phyloP scores from a whole-genome alignment of 139 green algal species.

The Chlamydomonas sp. region DNA sequence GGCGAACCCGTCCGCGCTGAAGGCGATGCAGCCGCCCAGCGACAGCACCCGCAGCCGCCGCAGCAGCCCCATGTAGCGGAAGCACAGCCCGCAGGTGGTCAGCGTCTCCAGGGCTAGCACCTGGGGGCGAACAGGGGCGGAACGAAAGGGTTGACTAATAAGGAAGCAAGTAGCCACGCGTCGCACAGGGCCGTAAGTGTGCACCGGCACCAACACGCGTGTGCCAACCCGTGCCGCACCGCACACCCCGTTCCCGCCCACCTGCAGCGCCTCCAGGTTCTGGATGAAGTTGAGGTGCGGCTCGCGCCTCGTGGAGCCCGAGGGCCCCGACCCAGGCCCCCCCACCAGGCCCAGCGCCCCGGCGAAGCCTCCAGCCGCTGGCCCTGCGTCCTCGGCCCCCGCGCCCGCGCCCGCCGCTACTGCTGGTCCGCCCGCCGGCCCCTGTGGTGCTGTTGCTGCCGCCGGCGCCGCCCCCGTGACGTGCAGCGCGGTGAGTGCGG shows the following conservation, averaged over 20 bases:
- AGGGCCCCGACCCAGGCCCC: too few relatives aligned
- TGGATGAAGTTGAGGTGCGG: constrained; percentile 35
- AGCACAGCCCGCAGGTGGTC: constrained; percentile 8
- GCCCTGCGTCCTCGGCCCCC: neutral
- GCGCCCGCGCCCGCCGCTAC: neutral
- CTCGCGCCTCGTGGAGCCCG: neutral
- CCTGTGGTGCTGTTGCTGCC: neutral
- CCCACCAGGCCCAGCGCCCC: neutral
- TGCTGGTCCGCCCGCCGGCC: neutral
- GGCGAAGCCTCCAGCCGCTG: neutral
- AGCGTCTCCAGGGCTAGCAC: constrained; percentile 4
- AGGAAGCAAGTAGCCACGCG: too few relatives aligned
- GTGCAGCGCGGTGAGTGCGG: constrained; percentile 15
- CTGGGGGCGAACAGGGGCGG: neutral
- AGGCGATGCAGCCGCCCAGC: constrained; percentile 20
- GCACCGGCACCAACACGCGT: too few relatives aligned
- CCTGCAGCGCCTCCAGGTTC: constrained; percentile 1
- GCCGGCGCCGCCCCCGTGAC: neutral
- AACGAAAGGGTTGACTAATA: neutral
- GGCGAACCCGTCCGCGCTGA: neutral
- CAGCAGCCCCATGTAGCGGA: constrained; percentile 10
- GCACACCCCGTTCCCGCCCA: neutral
- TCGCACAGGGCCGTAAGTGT: too few relatives aligned
- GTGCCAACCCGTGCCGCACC: neutral
- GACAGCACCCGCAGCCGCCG: neutral